phyloP scores from a whole-genome alignment of 1,139 yeast species.

The Hansenula lynferdii region DNA sequence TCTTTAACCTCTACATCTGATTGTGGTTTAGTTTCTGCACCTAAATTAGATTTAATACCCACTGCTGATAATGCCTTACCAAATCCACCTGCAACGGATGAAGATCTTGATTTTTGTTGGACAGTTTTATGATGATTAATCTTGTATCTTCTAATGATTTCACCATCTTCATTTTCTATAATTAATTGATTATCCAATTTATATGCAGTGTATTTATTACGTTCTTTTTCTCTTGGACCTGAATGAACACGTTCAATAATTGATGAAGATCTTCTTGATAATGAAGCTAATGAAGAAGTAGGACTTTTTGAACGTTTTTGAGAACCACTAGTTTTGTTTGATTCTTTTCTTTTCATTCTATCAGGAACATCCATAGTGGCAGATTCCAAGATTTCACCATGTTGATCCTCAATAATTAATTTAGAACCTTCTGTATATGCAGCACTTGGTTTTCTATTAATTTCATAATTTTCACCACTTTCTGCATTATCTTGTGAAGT shows the following conservation, averaged over 20 bases:
- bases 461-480: constrained; percentile 13
- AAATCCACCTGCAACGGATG: constrained; percentile 26
- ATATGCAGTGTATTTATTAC: constrained; percentile 46
- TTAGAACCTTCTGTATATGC: constrained; percentile 73
- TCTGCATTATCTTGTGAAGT: background rate
- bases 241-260: constrained; percentile 8
- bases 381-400: constrained; percentile 69
- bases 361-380: constrained; percentile 22
- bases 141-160: constrained; percentile 75
- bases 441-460: constrained; percentile 24
- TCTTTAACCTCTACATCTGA: constrained; percentile 1
- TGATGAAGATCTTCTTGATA: constrained; percentile 13
- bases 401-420: constrained; percentile 71
- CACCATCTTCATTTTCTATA: constrained; percentile 91
- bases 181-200: constrained; percentile 68
- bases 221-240: constrained; percentile 7
- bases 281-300: constrained; percentile 17
- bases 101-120: constrained; percentile 13
- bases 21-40: no score
- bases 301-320: constrained; percentile 13
- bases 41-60: constrained; percentile 33
- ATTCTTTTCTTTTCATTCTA: background rate
- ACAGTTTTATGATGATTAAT: constrained; percentile 48
- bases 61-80: constrained; percentile 46
- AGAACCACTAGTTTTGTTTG: background rate